These are phyloP conservation scores for Fusarium burgessii DNA, from an alignment of 2,329 filamentous ascomycete genomes.

Conservation along the genomic window DNA sequence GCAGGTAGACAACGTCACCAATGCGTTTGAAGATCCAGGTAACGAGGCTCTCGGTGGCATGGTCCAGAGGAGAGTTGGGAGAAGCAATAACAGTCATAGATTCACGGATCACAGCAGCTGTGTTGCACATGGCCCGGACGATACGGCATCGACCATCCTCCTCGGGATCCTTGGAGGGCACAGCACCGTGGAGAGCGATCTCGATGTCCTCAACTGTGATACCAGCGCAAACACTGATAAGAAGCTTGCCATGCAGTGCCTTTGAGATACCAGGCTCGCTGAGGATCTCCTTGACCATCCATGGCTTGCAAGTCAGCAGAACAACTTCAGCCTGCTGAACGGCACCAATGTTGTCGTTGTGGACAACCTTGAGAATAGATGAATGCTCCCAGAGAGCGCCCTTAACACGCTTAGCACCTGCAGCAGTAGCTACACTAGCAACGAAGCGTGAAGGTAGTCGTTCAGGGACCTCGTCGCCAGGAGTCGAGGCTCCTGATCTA, in stretches of 20 bases:
- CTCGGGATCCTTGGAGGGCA: slow-evolving; percentile 60
- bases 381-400: slow-evolving; percentile 73
- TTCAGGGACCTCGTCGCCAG: slow-evolving; percentile 62
- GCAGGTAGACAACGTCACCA: slow-evolving; percentile 76
- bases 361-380: slow-evolving; percentile 72
- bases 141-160: slow-evolving; percentile 69
- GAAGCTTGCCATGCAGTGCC: slow-evolving; percentile 81
- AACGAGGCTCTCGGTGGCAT: slow-evolving; percentile 67
- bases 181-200: slow-evolving; percentile 68
- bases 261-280: slow-evolving; percentile 74
- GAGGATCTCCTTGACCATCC: slow-evolving; percentile 77
- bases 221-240: slow-evolving; percentile 85
- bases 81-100: slow-evolving; percentile 85
- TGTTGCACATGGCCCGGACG: slow-evolving; percentile 88
- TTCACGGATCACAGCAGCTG: slow-evolving; percentile 80
- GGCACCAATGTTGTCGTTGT: slow-evolving; percentile 78
- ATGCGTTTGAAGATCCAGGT: slow-evolving; percentile 83
- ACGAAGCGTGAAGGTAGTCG: slow-evolving; percentile 81
- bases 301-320: slow-evolving; percentile 84
- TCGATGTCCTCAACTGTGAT: slow-evolving; percentile 78
- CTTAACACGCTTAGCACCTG: slow-evolving; percentile 76
- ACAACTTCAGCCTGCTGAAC: slow-evolving; percentile 77
- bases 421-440: slow-evolving; percentile 79
- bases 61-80: slow-evolving; percentile 67
- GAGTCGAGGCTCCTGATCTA: slow-evolving; percentile 58